Conservation (phyloP, 2,329 filamentous ascomycete genomes). For the Fusarium fujikuroi region DNA sequence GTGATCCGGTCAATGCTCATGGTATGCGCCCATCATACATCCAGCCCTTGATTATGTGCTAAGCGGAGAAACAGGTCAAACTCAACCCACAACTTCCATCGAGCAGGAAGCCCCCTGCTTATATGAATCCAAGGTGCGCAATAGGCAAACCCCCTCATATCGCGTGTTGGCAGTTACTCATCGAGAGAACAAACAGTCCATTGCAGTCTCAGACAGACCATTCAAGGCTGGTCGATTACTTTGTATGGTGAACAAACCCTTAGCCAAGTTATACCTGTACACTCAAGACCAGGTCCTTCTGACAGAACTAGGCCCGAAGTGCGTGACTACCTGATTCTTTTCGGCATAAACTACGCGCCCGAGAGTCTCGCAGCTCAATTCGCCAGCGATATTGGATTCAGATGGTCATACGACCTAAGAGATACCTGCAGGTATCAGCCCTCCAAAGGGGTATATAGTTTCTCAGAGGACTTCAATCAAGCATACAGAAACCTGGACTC, state of each 20-base stretch:
- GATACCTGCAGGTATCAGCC: not conserved
- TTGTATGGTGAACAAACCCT: not conserved
- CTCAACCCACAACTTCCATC: not conserved
- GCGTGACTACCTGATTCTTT: not conserved
- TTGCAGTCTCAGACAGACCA: not conserved
- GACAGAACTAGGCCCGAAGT: not conserved
- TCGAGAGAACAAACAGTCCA: not conserved
- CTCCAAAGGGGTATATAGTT: not conserved
- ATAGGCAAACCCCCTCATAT: fast-evolving
- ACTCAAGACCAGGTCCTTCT: not conserved
- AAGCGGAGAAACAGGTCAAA: not conserved
- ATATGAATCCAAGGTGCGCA: not conserved
- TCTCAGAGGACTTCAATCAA: not conserved
- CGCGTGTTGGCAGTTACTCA: no score
- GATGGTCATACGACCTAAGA: not conserved
- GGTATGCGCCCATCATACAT: no score
- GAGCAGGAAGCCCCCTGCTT: not conserved
- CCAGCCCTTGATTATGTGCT: no score
- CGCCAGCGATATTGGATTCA: not conserved
- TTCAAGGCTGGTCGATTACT: not conserved
- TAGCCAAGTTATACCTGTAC: fast-evolving
- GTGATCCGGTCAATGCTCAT: not conserved
- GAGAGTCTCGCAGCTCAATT: not conserved
- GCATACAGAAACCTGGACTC: not conserved
- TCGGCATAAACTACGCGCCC: not conserved